These are phyloP conservation scores for Diaporthe sp. DNA, from an alignment of 2,329 filamentous ascomycete species.

Conservation along the genomic window DNA sequence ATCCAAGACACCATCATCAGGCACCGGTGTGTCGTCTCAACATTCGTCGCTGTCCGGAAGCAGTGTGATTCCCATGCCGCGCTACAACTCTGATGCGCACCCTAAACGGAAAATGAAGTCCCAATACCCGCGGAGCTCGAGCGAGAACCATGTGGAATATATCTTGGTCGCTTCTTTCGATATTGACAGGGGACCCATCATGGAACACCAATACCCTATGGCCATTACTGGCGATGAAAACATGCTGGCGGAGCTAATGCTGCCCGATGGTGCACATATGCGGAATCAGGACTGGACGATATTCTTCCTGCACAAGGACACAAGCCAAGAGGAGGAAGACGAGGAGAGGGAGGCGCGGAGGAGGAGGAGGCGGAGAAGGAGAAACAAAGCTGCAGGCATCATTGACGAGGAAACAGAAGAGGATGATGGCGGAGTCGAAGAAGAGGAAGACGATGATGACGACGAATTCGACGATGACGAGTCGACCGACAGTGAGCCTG, in stretches of 20 bases:
- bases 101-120: slow-evolving; percentile 73
- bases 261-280: slow-evolving; percentile 96
- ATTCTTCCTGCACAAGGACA: slow-evolving; percentile 98
- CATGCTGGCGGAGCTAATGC: slow-evolving; percentile 98
- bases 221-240: slow-evolving; percentile 97
- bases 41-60: slow-evolving; percentile 70
- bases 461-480: slow-evolving; percentile 67
- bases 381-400: slow-evolving; percentile 64
- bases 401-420: slow-evolving; percentile 63
- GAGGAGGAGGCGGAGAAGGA: slow-evolving; percentile 64
- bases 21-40: slow-evolving; percentile 69
- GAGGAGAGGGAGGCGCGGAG: slow-evolving; percentile 71
- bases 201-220: slow-evolving; percentile 98
- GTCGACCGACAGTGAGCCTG: slow-evolving; percentile 72
- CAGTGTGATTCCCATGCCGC: slow-evolving; percentile 48
- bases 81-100: slow-evolving; percentile 64
- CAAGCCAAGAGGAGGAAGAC: slow-evolving; percentile 85
- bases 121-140: slow-evolving; percentile 80
- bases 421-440: slow-evolving; percentile 61
- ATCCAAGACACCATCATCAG: slow-evolving; percentile 70
- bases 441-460: slow-evolving; percentile 59
- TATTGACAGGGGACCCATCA: slow-evolving; percentile 94
- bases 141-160: slow-evolving; percentile 97
- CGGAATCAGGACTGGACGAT: slow-evolving; percentile 99
- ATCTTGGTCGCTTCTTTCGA: slow-evolving; percentile 98